Percentiles rank a stretch among this genome's conserved stretches.
These are phyloP conservation scores for Chalciporus pseudorubinellus DNA, from an alignment of 768 basidiomycete genomes.

Conservation along the genomic window DNA sequence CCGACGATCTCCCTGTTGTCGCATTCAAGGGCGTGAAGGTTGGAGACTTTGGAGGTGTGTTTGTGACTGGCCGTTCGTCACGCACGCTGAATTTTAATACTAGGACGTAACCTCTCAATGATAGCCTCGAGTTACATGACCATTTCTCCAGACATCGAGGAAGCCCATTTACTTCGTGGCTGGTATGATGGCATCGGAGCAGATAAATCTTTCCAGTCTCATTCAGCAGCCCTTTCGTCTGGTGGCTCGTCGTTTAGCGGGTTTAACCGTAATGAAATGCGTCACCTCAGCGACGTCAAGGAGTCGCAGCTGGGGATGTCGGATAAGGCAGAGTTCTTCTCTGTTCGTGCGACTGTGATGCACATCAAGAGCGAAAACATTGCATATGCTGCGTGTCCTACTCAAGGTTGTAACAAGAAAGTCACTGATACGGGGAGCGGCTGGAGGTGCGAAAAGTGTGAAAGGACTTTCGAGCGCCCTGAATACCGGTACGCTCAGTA, in stretches of 20 bases:
- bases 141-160: constrained; percentile 90
- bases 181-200: constrained; percentile 85
- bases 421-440: constrained; percentile 61
- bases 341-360: constrained; percentile 76
- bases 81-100: constrained; percentile 6
- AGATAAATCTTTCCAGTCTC: constrained; percentile 65
- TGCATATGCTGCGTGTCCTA: constrained; percentile 86
- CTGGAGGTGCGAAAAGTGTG: constrained; percentile 97
- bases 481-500: constrained; percentile 66
- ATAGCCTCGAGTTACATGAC: constrained; percentile 75
- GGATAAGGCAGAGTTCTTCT: constrained; percentile 81
- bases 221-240: constrained; percentile 44
- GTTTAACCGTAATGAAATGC: constrained; percentile 73
- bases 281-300: constrained; percentile 75
- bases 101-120: constrained; percentile 85
- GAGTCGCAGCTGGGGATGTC: constrained; percentile 69
- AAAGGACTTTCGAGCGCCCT: constrained; percentile 64
- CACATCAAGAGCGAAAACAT: constrained; percentile 83
- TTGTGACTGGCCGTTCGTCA: neutral
- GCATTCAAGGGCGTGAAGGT: constrained; percentile 95
- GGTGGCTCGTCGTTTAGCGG: constrained; percentile 39
- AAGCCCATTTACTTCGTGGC: constrained; percentile 80
- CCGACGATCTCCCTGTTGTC: constrained; percentile 63
- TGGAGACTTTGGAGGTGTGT: constrained; percentile 81
- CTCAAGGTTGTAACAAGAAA: constrained; percentile 85